Base-by-base conservation (phyloP, 2,329 filamentous ascomycete genomes). In the Cladosporium sp. region DNA sequence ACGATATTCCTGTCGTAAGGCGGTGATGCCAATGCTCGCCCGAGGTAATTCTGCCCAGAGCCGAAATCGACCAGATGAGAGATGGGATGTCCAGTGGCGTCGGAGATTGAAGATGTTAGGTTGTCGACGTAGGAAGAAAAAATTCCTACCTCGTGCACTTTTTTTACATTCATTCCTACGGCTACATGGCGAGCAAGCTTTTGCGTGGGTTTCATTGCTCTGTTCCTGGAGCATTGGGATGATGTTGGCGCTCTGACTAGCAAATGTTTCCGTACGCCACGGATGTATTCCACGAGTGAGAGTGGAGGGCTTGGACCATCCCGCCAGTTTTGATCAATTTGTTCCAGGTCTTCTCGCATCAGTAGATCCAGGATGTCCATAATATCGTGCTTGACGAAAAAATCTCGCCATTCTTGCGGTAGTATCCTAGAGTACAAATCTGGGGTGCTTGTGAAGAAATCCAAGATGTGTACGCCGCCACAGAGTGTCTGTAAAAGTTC, bases 51-150 rank as follows among this genome's bases (percentile, higher is more conserved):
- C 67, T 97, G 92, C 0, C 93, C 93, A 47, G 90, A 95, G 22
- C 93, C 93, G 68, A 97, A 95, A 69, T 98, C 93, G 42, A 97
- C 85, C 52, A 95, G 83, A 70, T 97, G 91, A 0, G 89, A 88
- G 53, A 96, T 83, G 50, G 47, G 47, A 13, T 69, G 59, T 49
- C 66, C 63, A 12, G 76, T 69, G 41, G 74, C 69, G 0, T 74
- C 72, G 20, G 58, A 51, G 20, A 84, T 78, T 1, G 79, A 71
- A 2, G 72, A 64, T 3, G 79, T 76, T 19, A 95, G 77, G 22
- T 79, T 76, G 48, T 88, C 79, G 46, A 97, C 80, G 61, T 92
- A 97, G 55, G 80, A 79, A n/a, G 92, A 86, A 63, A 97, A 96
- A 63, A 93, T 83, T 53, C 83, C 80, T 27, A 97, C 93, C 71